These are phyloP conservation scores for Aureobasidium pullulans DNA, from an alignment of 2,329 filamentous ascomycete species.

Conservation along the genomic window DNA sequence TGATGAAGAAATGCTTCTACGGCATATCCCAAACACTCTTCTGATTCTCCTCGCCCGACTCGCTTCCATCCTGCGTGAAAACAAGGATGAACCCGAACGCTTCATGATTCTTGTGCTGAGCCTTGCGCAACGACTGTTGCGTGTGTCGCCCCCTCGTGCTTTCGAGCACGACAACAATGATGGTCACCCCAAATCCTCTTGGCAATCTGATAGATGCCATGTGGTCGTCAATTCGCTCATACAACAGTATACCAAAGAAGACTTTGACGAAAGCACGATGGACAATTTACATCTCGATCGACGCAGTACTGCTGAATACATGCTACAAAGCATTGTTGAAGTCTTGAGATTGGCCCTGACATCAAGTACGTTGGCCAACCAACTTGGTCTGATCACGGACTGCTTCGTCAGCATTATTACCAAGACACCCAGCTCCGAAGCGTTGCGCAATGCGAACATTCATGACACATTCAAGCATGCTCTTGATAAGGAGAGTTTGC, in stretches of 20 bases:
- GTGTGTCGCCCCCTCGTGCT: constrained; percentile 22
- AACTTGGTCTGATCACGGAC: constrained; percentile 4
- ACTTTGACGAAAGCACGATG: not conserved
- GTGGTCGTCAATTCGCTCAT: constrained; percentile 2
- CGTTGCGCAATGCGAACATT: not conserved
- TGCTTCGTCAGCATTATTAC: constrained; percentile 3
- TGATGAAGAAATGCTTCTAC: constrained; percentile 89
- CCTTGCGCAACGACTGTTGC: constrained; percentile 12
- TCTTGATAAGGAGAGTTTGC: not conserved
- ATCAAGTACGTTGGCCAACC: not conserved
- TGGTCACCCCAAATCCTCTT: not conserved
- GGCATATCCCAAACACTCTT: constrained; percentile 68
- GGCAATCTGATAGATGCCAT: not conserved
- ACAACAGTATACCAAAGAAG: not conserved
- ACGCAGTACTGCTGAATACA: not conserved
- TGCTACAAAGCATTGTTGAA: not conserved
- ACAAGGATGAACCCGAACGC: constrained; percentile 9
- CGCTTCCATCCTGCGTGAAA: not conserved
- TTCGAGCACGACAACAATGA: constrained; percentile 11
- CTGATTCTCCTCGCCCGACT: constrained; percentile 53
- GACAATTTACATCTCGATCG: not conserved
- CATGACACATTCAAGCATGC: constrained; percentile 2
- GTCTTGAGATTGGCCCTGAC: not conserved
- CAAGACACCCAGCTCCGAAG: not conserved
- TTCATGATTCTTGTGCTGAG: constrained; percentile 17